Conservation (phyloP, 2,329 filamentous ascomycete species). For the Ophiobolus disseminans region DNA sequence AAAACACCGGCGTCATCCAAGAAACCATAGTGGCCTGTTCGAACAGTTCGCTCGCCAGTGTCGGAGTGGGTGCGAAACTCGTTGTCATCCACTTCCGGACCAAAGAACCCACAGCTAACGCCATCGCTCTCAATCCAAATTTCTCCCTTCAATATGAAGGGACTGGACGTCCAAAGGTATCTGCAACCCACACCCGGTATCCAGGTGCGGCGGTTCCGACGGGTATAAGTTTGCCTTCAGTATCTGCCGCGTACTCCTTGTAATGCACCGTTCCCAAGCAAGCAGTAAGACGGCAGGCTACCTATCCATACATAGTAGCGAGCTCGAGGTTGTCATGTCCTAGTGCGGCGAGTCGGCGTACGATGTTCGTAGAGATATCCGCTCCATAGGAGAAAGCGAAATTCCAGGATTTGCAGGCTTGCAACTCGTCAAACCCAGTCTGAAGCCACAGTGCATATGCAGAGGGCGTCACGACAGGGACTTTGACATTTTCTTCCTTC, state of each 20-base stretch:
- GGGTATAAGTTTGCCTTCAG: conserved; percentile 3
- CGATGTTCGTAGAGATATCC: background rate
- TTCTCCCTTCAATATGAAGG: background rate
- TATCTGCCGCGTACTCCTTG: background rate
- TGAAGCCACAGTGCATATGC: background rate
- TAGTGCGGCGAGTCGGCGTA: background rate
- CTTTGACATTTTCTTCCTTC: background rate
- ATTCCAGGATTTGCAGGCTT: background rate
- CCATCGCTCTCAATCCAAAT: background rate
- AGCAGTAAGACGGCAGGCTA: background rate
- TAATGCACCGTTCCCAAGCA: conserved; percentile 5
- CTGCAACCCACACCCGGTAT: background rate
- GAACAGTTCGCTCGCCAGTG: background rate
- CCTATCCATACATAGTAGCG: background rate
- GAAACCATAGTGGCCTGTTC: background rate
- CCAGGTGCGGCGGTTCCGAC: background rate
- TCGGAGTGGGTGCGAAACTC: background rate
- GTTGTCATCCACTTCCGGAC: background rate
- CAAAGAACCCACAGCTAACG: background rate
- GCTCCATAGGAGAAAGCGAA: background rate
- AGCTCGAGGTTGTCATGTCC: background rate
- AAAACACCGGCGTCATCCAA: background rate
- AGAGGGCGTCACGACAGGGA: background rate
- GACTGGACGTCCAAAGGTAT: background rate
- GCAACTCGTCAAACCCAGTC: background rate